A percentile compares a stretch with the other conserved stretches of the same genome.
phyloP scores from a whole-genome alignment of 1,284 basidiomycete species.

The Leccinum huronense region DNA sequence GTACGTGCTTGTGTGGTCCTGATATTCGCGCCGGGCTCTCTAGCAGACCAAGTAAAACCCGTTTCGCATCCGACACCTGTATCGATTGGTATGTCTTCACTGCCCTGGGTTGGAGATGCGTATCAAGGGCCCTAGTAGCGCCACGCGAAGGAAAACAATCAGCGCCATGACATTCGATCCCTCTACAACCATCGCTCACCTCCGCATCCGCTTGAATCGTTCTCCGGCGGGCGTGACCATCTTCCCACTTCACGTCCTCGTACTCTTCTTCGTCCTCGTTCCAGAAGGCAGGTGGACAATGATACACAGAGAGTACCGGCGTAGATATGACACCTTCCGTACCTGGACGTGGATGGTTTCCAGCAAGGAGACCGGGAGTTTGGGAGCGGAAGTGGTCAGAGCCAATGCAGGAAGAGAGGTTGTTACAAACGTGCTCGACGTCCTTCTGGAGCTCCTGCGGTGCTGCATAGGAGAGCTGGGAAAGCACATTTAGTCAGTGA shows the following conservation, averaged over 20 bases:
- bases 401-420: slow-evolving; percentile 49
- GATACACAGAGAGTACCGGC: slow-evolving; percentile 56
- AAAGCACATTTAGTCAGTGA: slow-evolving; percentile 1
- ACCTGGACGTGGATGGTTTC: slow-evolving; percentile 25
- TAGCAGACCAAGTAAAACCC: slow-evolving; percentile 6
- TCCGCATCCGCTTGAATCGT: slow-evolving; percentile 11
- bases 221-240: slow-evolving; percentile 39
- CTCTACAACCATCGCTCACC: neutral
- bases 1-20: slow-evolving; percentile 8
- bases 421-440: slow-evolving; percentile 51
- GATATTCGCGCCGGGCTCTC: slow-evolving; percentile 7
- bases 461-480: slow-evolving; percentile 70
- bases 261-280: slow-evolving; percentile 77
- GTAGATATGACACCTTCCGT: slow-evolving; percentile 57
- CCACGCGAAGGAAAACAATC: neutral
- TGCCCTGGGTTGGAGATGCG: slow-evolving; percentile 11
- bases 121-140: slow-evolving; percentile 13
- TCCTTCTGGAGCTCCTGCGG: slow-evolving; percentile 63
- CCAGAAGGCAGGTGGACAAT: slow-evolving; percentile 81
- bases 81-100: slow-evolving; percentile 9
- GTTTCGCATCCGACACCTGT: slow-evolving; percentile 7
- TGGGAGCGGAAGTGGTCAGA: slow-evolving; percentile 49
- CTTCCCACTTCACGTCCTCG: slow-evolving; percentile 71
- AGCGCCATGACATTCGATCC: neutral
- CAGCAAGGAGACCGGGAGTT: slow-evolving; percentile 35